A percentile compares a stretch with the other conserved stretches of the same genome.
Evolutionary conservation across 75 land plant species (phyloP).

Genomic region (Picea glauca): DNA sequence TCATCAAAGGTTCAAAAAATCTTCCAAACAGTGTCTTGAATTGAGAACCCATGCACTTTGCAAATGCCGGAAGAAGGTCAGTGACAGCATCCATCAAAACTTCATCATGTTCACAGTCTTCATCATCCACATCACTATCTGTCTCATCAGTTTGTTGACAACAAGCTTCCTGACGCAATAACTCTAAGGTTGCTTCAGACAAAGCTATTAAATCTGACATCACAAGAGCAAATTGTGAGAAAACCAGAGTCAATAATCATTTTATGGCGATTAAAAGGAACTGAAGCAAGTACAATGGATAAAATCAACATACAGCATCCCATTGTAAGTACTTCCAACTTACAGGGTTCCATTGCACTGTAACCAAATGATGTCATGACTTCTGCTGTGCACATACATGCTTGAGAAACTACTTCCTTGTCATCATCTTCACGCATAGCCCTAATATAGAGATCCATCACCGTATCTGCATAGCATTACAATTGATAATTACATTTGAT

Average conservation of each 20-base stretch:
- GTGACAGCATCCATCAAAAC: conserved; percentile 98
- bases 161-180: conserved; percentile 76
- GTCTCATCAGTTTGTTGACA: conserved; percentile 82
- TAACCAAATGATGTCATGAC: conserved; percentile 58
- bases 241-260: neutral
- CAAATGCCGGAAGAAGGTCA: conserved; percentile 96
- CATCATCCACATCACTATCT: conserved; percentile 82
- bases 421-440: conserved; percentile 94
- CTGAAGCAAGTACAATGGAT: neutral
- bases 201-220: conserved; percentile 59
- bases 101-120: conserved; percentile 88
- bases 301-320: neutral
- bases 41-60: conserved; percentile 81
- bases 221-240: neutral
- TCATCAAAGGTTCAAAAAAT: conserved; percentile 88
- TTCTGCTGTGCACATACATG: conserved; percentile 67
- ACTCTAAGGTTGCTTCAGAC: conserved; percentile 59
- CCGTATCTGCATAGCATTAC: conserved; percentile 47
- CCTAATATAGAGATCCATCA: conserved; percentile 86
- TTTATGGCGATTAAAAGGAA: neutral
- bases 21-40: conserved; percentile 75
- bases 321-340: conserved; percentile 14
- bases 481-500: neutral
- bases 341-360: conserved; percentile 65
- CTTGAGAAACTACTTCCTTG: conserved; percentile 96